phyloP scores from a whole-genome alignment of 352 stramenopile genomes.

The Phytophthora podocarpi region DNA sequence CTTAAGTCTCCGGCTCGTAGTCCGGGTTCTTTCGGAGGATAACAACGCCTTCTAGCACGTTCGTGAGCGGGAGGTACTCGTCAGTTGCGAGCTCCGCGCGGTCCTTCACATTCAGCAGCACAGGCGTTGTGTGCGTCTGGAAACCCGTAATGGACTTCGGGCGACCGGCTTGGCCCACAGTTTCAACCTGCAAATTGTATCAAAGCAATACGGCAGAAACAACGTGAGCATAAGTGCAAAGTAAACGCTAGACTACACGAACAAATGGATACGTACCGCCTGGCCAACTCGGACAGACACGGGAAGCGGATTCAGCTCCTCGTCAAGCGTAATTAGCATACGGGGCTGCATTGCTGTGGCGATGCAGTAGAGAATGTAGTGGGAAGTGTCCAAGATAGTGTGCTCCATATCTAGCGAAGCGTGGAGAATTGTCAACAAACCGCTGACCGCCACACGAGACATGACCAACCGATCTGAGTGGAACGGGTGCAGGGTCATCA shows the following conservation, averaged over 20 bases:
- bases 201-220: conserved; percentile 3
- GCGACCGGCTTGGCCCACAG: conserved; percentile 98
- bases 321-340: conserved; percentile 98
- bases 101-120: conserved; percentile 98
- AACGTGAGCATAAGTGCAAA: conserved; percentile 17
- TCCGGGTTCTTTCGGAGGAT: conserved; percentile 98
- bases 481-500: conserved; percentile 98
- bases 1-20: conserved; percentile 82
- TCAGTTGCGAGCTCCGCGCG: conserved; percentile 98
- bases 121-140: conserved; percentile 99
- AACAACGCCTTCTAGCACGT: conserved; percentile 98
- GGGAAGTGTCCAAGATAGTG: conserved; percentile 98
- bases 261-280: conserved; percentile 71
- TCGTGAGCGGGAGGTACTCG: conserved; percentile 96
- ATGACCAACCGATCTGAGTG: conserved; percentile 96
- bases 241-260: neutral
- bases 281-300: conserved; percentile 99
- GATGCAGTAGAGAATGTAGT: conserved; percentile 99
- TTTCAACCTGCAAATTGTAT: conserved; percentile 89
- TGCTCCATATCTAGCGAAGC: conserved; percentile 97
- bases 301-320: conserved; percentile 95
- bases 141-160: conserved; percentile 99
- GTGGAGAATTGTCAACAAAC: conserved; percentile 96
- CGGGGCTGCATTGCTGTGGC: conserved; percentile 98
- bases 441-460: conserved; percentile 92